Percentiles rank a stretch among this genome's conserved stretches.
Conservation (phyloP, 2,329 filamentous ascomycete genomes). For the Fusarium annulatum region DNA sequence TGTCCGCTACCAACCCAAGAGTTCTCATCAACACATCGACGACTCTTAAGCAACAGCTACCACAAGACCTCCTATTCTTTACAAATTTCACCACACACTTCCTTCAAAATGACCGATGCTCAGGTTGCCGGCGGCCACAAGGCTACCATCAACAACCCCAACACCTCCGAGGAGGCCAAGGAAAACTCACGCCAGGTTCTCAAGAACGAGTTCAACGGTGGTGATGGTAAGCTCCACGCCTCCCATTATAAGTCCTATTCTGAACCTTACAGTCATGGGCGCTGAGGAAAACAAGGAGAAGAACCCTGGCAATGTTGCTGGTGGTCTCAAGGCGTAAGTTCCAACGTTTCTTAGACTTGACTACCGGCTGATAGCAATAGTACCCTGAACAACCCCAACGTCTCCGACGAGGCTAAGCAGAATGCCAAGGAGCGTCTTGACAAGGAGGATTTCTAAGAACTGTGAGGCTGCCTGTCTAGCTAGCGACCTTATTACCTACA, state of each 20-base stretch:
- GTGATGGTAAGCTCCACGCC: constrained; percentile 46
- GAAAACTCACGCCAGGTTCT: constrained; percentile 64
- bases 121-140: constrained; percentile 69
- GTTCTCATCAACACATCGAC: neutral
- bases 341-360: no score
- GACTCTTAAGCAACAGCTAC: neutral
- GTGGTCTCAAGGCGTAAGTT: constrained; percentile 62
- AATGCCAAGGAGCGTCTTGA: constrained; percentile 64
- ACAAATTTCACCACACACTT: neutral
- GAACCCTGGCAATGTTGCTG: constrained; percentile 65
- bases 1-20: neutral
- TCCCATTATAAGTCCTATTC: neutral
- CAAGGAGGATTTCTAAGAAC: constrained; percentile 26
- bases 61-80: neutral
- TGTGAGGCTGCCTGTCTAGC: neutral
- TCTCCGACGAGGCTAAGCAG: constrained; percentile 66
- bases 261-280: constrained; percentile 43
- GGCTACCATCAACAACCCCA: constrained; percentile 67
- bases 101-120: constrained; percentile 60
- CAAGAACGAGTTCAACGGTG: constrained; percentile 60
- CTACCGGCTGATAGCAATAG: constrained; percentile 39
- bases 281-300: constrained; percentile 54
- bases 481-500: neutral
- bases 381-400: constrained; percentile 66
- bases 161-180: constrained; percentile 66